Base-by-base conservation (phyloP, 352 stramenopile genomes). In the Globisporangium uncinulatum region DNA sequence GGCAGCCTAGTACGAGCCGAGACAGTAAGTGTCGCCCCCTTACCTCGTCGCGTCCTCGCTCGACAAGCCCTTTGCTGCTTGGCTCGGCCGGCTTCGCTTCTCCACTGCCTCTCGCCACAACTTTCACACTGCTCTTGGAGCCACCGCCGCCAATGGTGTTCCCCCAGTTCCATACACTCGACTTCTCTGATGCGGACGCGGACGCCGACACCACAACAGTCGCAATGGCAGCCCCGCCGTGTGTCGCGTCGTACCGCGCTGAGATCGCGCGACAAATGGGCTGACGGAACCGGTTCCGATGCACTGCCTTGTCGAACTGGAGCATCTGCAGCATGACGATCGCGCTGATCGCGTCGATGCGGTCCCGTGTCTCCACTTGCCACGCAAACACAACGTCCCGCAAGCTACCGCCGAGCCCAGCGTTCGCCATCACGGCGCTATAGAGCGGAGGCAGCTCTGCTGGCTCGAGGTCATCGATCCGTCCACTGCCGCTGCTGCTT, bases 291-390 rank as follows among this genome's bases (percentile, higher is more conserved):
- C 82, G 71, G 60, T 57, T 76, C 10, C 76, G 74, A 53, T 83
- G 71, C 24, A 88, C 79, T 37, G 72, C 48, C 55, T 84, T 88
- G 24, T 87, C 76, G 43, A 88, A 59, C 47, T 79, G 90, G 17
- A 73, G 58, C 61, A 73, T 47, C 56, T 80, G 65, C 29, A 85
- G 73, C 67, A 79, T 66, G 39, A 83, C 63, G 36, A 82, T 82
- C 54, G 55, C 67, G 62, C 73, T 83, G 15, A 86, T 39, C 53
- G 63, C 42, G 42, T 74, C 63, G 14, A 62, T 63, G 32, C 45
- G 43, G 39, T 82, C 71, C 42, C 45, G 21, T 3, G 59, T 42
- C 36, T 63, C 55, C 19, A 52, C 45, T 15, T 51, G 43, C 21
- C 46, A 46, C 31, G 54, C 37, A 31, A 48, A 57, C 47, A 63